These are phyloP conservation scores for Claviceps pusilla DNA, from an alignment of 2,329 filamentous ascomycete genomes.

Conservation along the genomic window DNA sequence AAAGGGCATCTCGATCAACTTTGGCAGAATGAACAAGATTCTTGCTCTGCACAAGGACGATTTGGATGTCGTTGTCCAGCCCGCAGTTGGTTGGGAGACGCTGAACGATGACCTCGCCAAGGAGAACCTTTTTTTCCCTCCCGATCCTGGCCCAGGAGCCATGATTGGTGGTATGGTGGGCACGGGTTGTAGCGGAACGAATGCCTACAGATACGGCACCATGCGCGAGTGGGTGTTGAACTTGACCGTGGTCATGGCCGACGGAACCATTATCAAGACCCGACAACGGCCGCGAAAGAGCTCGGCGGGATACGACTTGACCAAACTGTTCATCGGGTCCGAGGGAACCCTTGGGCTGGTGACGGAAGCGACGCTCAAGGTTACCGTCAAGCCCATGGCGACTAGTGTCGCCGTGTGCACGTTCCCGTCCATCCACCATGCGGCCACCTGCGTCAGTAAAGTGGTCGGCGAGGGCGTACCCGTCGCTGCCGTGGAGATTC, in stretches of 20 bases:
- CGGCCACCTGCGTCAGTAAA: constrained; percentile 63
- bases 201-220: constrained; percentile 82
- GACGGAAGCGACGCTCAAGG: constrained; percentile 78
- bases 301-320: constrained; percentile 83
- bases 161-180: constrained; percentile 86
- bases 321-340: constrained; percentile 74
- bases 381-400: constrained; percentile 65
- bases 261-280: constrained; percentile 82
- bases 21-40: constrained; percentile 71
- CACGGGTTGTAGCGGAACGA: constrained; percentile 62
- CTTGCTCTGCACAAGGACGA: constrained; percentile 62
- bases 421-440: constrained; percentile 46
- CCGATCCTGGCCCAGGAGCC: constrained; percentile 78
- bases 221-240: constrained; percentile 90
- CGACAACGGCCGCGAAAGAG: constrained; percentile 77
- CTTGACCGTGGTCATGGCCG: constrained; percentile 75
- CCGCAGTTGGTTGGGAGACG: constrained; percentile 72
- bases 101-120: constrained; percentile 64
- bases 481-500: constrained; percentile 80
- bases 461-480: constrained; percentile 72
- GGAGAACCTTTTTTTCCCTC: constrained; percentile 76
- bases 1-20: constrained; percentile 76
- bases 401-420: constrained; percentile 64
- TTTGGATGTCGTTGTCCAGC: constrained; percentile 62
- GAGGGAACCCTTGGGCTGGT: constrained; percentile 86